Conservation (phyloP, 1,284 basidiomycete species). For the Tilletia caries region DNA sequence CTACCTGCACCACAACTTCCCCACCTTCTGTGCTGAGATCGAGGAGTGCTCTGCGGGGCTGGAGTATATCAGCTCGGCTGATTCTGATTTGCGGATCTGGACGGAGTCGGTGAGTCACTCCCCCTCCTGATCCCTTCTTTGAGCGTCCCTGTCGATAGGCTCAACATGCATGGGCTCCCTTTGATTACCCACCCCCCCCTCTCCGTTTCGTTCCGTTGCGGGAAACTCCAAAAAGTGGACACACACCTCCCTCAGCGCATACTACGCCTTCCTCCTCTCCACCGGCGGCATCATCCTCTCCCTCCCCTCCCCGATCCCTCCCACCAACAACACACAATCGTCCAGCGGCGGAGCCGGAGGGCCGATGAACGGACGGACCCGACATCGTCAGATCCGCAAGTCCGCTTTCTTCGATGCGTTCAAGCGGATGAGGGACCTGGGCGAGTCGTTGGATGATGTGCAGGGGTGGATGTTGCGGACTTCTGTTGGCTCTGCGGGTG, state of each 20-base stretch:
- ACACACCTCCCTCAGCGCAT: constrained; percentile 63
- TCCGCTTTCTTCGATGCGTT: constrained; percentile 58
- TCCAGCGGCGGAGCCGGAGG: neutral
- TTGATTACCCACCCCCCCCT: too few species aligned
- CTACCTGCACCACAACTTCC: constrained; percentile 90
- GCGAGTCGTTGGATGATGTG: constrained; percentile 49
- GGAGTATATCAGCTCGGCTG: constrained; percentile 77
- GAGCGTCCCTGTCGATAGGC: too few species aligned
- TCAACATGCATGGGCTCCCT: too few species aligned
- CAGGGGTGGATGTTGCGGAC: neutral
- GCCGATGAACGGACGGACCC: constrained; percentile 8
- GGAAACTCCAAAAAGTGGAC: constrained; percentile 62
- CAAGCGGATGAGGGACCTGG: constrained; percentile 50
- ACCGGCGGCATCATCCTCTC: constrained; percentile 74
- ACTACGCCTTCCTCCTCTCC: constrained; percentile 78
- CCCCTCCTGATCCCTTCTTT: too few species aligned
- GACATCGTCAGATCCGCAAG: constrained; percentile 67
- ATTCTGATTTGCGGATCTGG: constrained; percentile 63
- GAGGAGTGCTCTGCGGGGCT: constrained; percentile 70
- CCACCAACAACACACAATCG: neutral
- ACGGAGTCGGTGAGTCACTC: constrained; percentile 64
- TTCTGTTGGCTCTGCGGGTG: neutral
- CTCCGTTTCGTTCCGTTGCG: too few species aligned
- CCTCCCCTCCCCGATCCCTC: constrained; percentile 76
- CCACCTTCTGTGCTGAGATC: constrained; percentile 73